Base-by-base conservation (phyloP, 495 filamentous ascomycete species). In the Xylaria castorea region DNA sequence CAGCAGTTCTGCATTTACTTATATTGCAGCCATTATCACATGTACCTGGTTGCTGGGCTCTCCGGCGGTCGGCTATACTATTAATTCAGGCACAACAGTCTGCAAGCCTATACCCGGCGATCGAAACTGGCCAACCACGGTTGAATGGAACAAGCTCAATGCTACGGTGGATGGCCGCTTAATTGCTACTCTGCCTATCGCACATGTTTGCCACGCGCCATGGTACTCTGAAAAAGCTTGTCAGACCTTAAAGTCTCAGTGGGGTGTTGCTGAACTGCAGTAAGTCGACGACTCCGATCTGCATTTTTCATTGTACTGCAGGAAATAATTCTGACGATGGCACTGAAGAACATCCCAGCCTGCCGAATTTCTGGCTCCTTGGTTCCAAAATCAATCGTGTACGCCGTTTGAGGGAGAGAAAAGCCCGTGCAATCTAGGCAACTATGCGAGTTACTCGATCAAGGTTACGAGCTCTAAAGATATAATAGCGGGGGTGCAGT, bases 101-200 rank as follows among this genome's bases (percentile, higher is more conserved):
- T 79, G 75, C 63, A 63, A 65, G 27, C 32, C 32, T 57, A 42
- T 78, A 18, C 78, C 80, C 5, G 75, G 72, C 34, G 75, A 79
- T 46, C 22, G 53, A 16, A 12, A 22, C 20, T 81, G 77, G 77
- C 80, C 80, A 0, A 36, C 22, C 16, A 11, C 12, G 5, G 7
- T 48, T 1, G 50, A 75, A 7, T 89, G 86, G 86, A 51, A 38
- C 0, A 22, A 75, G 9, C 76, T 88, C 6, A 83, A 87, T 71
- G 34, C 68, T 1, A 76, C 82, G n/a, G 74, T 85, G 8, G 79
- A 75, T 4, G 83, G 83, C 42, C 73, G 79, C 2, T 77, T 88
- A 0, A 79, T 84, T 20, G 74, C 76, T 1, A 82, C 80, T 0
- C 68, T 78, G 3, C 85, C 85, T 3, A 27, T 85, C 16, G 85